Evolutionary conservation across 73 alveolate genomes (phyloP).

Genomic region (Blepharisma stoltei): DNA sequence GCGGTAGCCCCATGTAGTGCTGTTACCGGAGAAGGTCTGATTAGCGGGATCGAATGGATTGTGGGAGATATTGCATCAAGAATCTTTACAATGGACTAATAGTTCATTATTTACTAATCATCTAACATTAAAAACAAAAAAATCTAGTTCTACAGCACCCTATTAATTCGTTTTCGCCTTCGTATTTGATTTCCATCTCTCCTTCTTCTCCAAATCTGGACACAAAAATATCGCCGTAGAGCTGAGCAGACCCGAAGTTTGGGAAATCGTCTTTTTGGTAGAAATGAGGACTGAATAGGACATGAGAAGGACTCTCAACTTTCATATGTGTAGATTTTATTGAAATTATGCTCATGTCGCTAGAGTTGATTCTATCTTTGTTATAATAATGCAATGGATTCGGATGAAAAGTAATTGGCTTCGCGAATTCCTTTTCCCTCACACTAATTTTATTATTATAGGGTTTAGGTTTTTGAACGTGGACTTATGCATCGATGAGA

Average conservation of each 20-base stretch:
- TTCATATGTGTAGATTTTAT: no score
- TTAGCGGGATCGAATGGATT: constrained; percentile 97
- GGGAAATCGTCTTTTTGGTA: no score
- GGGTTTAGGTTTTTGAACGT: no score
- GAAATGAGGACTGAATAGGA: no score
- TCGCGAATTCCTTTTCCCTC: no score
- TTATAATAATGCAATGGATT: no score
- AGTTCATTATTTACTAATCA: neutral
- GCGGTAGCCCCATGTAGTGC: constrained; percentile 89
- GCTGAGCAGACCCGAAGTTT: neutral
- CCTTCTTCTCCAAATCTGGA: neutral
- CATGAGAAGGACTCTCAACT: no score
- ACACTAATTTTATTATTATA: no score
- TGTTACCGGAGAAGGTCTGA: constrained; percentile 92
- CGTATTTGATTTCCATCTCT: neutral
- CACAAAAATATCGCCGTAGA: neutral
- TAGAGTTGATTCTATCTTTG: no score
- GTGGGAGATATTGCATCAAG: constrained; percentile 95
- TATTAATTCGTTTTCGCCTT: neutral
- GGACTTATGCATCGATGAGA: no score
- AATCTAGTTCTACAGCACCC: neutral
- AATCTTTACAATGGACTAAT: constrained; percentile 92
- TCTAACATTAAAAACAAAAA: constrained; percentile 3
- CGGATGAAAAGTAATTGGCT: no score
- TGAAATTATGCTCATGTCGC: no score